Conservation (phyloP, 75 land plant genomes). For the Picea glauca region DNA sequence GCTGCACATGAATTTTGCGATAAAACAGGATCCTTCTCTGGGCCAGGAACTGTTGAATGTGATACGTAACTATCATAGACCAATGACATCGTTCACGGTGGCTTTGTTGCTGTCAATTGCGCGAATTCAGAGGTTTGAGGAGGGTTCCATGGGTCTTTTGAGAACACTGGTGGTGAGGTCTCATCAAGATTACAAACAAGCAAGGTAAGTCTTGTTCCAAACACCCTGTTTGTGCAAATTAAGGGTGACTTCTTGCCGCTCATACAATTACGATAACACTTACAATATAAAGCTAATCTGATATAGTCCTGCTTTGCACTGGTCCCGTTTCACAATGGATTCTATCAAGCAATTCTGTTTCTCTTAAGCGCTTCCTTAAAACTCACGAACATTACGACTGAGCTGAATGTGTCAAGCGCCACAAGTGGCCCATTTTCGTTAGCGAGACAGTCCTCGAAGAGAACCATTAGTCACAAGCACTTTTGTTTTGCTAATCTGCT, state of each 20-base stretch:
- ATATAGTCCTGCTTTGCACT: no score
- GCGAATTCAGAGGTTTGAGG: slow-evolving; percentile 75
- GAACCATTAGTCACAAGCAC: no score
- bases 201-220: slow-evolving; percentile 40
- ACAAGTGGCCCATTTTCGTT: no score
- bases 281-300: no score
- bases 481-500: no score
- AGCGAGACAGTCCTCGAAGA: no score
- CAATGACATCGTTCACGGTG: slow-evolving; percentile 55
- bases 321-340: no score
- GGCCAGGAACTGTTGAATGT: slow-evolving; percentile 65
- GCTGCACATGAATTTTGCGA: slow-evolving; percentile 90
- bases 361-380: no score
- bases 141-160: slow-evolving; percentile 48
- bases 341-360: no score
- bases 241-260: neutral
- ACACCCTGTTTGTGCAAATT: neutral
- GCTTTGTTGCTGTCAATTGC: slow-evolving; percentile 72
- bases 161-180: slow-evolving; percentile 42
- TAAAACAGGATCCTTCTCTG: slow-evolving; percentile 92
- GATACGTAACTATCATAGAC: slow-evolving; percentile 29
- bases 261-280: neutral
- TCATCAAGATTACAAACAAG: slow-evolving; percentile 44
- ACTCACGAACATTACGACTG: no score
- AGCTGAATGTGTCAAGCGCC: no score